A percentile compares a stretch with the other conserved stretches of the same genome.
These are phyloP conservation scores for Binderoboletus segoi DNA, from an alignment of 1,284 basidiomycete genomes.

Conservation along the genomic window DNA sequence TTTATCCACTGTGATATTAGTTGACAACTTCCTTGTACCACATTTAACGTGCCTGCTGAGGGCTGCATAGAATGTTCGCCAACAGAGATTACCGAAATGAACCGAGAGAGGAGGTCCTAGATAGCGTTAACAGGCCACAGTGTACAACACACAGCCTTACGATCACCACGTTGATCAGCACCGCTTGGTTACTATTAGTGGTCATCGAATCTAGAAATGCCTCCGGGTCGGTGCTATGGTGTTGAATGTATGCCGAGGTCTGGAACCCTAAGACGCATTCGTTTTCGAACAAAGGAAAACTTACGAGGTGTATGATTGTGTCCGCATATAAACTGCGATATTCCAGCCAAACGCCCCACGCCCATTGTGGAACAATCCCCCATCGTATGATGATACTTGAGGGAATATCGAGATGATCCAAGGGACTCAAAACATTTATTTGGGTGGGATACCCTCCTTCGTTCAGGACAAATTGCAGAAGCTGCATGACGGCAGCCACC, in stretches of 20 bases:
- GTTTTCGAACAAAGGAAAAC: conserved; percentile 18
- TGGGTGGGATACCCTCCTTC: conserved; percentile 15
- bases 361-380: conserved; percentile 58
- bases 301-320: conserved; percentile 51
- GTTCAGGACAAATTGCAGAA: conserved; percentile 47
- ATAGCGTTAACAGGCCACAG: conserved; percentile 12
- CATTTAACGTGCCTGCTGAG: conserved; percentile 15
- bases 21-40: conserved; percentile 25
- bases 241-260: conserved; percentile 56
- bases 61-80: conserved; percentile 12
- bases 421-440: conserved; percentile 24
- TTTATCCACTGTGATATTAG: conserved; percentile 29
- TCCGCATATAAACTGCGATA: conserved; percentile 51
- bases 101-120: conserved; percentile 30
- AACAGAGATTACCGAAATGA: conserved; percentile 19
- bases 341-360: conserved; percentile 66
- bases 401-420: conserved; percentile 43
- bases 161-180: conserved; percentile 21
- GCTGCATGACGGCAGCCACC: conserved; percentile 43
- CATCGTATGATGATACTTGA: conserved; percentile 54
- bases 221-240: conserved; percentile 9
- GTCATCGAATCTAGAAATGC: not conserved
- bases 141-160: conserved; percentile 19
- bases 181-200: no score
- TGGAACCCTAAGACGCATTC: conserved; percentile 28